Percentiles rank a stretch among this genome's conserved stretches.
Conservation (phyloP, 192 early-diverging fungal species). For the Coemansia sp. region DNA sequence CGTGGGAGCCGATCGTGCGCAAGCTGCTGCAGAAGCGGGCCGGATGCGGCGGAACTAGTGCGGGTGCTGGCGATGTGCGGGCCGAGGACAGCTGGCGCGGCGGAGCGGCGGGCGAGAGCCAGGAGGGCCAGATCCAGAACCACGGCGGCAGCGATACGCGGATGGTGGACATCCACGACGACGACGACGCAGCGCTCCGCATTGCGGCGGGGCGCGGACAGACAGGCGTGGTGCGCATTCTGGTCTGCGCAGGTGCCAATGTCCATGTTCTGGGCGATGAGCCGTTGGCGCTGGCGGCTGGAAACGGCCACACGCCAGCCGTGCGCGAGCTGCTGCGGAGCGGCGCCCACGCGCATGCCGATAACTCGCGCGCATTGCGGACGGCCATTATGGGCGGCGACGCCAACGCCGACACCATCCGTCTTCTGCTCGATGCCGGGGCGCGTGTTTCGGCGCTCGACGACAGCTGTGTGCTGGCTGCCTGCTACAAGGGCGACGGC, state of each 20-base stretch:
- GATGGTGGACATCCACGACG: slow-evolving; percentile 32
- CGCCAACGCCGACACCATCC: slow-evolving; percentile 19
- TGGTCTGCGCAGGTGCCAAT: slow-evolving; percentile 32
- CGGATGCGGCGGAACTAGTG: not conserved
- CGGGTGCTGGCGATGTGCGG: not conserved
- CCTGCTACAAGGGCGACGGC: slow-evolving; percentile 50
- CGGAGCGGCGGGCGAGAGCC: not conserved
- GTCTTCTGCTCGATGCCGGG: slow-evolving; percentile 26
- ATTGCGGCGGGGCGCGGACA: slow-evolving; percentile 37
- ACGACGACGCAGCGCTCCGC: slow-evolving; percentile 37
- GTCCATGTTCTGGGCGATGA: slow-evolving; percentile 20
- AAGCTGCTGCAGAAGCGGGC: slow-evolving; percentile 25
- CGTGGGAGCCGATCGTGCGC: slow-evolving; percentile 35
- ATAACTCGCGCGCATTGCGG: slow-evolving; percentile 39
- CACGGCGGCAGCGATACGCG: not conserved
- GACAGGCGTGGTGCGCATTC: slow-evolving; percentile 15
- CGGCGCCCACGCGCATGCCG: slow-evolving; percentile 28
- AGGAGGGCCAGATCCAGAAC: not conserved
- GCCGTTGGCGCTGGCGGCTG: slow-evolving; percentile 38
- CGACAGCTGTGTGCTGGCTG: slow-evolving; percentile 46
- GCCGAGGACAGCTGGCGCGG: slow-evolving; percentile 38
- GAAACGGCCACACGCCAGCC: slow-evolving; percentile 15
- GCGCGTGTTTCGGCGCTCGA: slow-evolving; percentile 28
- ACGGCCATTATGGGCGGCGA: slow-evolving; percentile 46
- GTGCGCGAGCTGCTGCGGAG: slow-evolving; percentile 22